Evolutionary conservation across 257 asterid genomes (phyloP).

Genomic region (Solanum pimpinellifolium): DNA sequence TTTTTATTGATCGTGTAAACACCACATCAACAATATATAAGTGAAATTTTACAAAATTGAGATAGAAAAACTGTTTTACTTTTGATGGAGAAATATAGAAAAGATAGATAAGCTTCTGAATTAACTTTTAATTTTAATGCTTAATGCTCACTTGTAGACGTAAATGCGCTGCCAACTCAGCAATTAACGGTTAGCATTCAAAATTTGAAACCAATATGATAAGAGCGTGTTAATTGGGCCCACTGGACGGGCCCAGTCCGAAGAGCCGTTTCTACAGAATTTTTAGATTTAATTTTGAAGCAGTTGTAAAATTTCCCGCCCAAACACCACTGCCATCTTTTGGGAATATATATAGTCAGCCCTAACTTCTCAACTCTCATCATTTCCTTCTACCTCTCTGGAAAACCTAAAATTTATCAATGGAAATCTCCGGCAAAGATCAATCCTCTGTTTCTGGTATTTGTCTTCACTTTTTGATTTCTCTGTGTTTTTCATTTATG

Average conservation of each 20-base stretch:
- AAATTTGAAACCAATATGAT: not conserved
- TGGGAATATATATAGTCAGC: not conserved
- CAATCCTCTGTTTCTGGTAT: conserved; percentile 57
- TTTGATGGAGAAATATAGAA: not conserved
- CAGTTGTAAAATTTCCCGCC: conserved; percentile 5
- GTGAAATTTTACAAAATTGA: no score
- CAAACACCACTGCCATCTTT: not conserved
- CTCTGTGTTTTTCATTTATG: not conserved
- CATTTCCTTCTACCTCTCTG: not conserved
- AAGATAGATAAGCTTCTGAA: not conserved
- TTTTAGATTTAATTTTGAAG: not conserved
- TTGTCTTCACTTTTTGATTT: not conserved
- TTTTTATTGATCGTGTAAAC: not conserved
- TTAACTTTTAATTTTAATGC: not conserved
- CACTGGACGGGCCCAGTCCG: not conserved
- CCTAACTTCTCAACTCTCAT: not conserved
- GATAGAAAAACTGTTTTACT: not conserved
- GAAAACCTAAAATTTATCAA: conserved; percentile 2
- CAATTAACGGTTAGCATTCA: not conserved
- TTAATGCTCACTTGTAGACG: not conserved
- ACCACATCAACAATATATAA: no score
- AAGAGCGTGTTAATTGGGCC: conserved; percentile 1
- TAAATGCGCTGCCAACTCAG: not conserved
- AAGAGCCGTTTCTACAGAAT: conserved; percentile 2
- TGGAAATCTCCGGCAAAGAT: conserved; percentile 50